phyloP scores from a whole-genome alignment of 257 asterid genomes.

The Solanum piurae region DNA sequence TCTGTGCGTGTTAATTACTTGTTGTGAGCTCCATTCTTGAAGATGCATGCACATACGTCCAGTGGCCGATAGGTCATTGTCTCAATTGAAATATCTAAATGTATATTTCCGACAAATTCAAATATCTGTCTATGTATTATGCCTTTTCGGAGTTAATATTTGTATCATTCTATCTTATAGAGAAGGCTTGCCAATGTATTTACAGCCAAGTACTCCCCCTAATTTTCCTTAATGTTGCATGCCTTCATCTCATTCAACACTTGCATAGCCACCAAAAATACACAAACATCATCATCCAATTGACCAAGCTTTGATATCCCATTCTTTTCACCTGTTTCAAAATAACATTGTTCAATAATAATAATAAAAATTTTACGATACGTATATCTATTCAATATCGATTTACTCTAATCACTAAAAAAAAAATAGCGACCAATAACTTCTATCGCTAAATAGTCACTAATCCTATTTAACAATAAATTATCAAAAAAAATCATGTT shows the following conservation, averaged over 20 bases:
- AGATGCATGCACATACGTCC: not conserved
- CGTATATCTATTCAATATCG: not conserved
- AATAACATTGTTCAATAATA: not conserved
- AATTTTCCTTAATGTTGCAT: conserved; percentile 3
- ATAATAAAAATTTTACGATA: not conserved
- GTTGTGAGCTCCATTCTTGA: not conserved
- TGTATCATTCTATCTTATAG: not conserved
- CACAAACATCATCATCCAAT: conserved; percentile 14
- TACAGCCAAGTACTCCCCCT: not conserved
- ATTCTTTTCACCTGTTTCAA: conserved; percentile 35
- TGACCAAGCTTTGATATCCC: conserved; percentile 20
- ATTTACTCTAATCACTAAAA: not conserved
- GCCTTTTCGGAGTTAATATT: not conserved
- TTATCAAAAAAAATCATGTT: not conserved
- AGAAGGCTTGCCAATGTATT: not conserved
- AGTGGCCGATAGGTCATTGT: not conserved
- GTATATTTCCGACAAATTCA: not conserved
- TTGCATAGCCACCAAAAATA: conserved; percentile 36
- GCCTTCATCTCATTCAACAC: conserved; percentile 25
- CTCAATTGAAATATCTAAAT: not conserved
- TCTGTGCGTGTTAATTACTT: not conserved
- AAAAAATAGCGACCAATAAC: not conserved
- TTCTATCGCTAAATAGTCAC: not conserved
- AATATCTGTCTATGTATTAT: not conserved
- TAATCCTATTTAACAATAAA: not conserved